Evolutionary conservation across 495 filamentous ascomycete species (phyloP).

Genomic region (Aspergillus olivimuriae): DNA sequence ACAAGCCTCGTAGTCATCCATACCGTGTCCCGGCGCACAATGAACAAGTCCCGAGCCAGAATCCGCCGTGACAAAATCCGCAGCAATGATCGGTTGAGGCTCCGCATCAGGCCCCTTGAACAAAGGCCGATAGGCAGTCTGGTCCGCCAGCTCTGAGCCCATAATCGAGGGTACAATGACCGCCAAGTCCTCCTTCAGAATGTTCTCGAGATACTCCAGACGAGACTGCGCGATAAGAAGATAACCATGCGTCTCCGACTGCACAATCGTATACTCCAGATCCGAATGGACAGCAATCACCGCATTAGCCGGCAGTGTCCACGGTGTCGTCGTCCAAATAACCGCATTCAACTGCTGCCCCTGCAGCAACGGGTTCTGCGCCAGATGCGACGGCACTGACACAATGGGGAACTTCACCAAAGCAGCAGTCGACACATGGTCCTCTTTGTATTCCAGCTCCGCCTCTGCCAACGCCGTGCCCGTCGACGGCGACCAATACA

Average conservation of each 20-base stretch:
- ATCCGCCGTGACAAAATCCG: conserved; percentile 76
- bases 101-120: conserved; percentile 43
- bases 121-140: conserved; percentile 61
- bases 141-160: conserved; percentile 58
- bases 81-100: conserved; percentile 66
- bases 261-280: conserved; percentile 66
- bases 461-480: conserved; percentile 90
- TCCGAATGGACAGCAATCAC: conserved; percentile 74
- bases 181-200: conserved; percentile 36
- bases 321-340: conserved; percentile 97
- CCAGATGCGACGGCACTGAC: conserved; percentile 41
- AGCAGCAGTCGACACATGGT: conserved; percentile 73
- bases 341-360: conserved; percentile 56
- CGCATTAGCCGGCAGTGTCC: conserved; percentile 91
- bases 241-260: conserved; percentile 46
- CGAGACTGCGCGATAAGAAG: conserved; percentile 63
- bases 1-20: conserved; percentile 92
- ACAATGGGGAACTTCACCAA: conserved; percentile 73
- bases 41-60: conserved; percentile 93
- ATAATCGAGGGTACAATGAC: conserved; percentile 51
- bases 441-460: conserved; percentile 88
- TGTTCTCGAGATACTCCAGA: conserved; percentile 45
- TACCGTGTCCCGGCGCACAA: conserved; percentile 88
- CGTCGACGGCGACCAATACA: conserved; percentile 94
- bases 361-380: conserved; percentile 27